Evolutionary conservation across 2,329 filamentous ascomycete genomes (phyloP), one percentile per base, ranked within the genome.

Genomic region (Sporothrix pallida): DNA sequence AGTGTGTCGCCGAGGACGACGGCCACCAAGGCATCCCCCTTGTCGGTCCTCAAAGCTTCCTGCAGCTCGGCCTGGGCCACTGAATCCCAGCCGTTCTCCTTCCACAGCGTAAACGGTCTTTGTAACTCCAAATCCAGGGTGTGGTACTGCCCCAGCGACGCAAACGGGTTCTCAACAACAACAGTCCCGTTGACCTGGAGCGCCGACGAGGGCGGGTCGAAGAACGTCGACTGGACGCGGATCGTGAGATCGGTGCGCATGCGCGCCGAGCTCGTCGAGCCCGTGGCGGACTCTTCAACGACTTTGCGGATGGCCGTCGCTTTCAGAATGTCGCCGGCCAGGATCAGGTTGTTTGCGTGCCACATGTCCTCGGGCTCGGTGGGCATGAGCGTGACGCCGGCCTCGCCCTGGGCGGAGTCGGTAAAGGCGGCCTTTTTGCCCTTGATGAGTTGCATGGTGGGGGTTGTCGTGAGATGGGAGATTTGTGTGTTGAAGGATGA

Each of bases 1-100:
- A 93, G 82, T 17, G 93, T 92, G 79, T 98, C 95, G 78, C 97
- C 93, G 92, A 99, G 95, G 31, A 98, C 93, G 0, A 98, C 91
- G 0, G 96, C 95, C 72, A 94, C 93, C 20, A 97, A 87, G 75
- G 95, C 92, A 0, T 94, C 94, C 75, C 92, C 90, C 79, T 91
- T 91, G 76, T 93, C 91, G 77, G 93, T 90, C 78, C 93, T 91
- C 15, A 95, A 87, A 0, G 94, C 92, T 80, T 97, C 93, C 73
- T 88, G 86, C 12, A 99, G 87, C 63, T 93, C 91, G 74, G 93
- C 90, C 67, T 92, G 84, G 3, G 95, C 93, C 12, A 99, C 90
- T 77, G 92, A 95, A 82, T 99, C 96, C 96, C 96, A 99, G 58
- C 94, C 91, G 9, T 89, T 84, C 54, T 88, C 88, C 83, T 98